These are phyloP conservation scores for Xylariomycetidae sp. DNA, from an alignment of 2,329 filamentous ascomycete species.

Conservation along the genomic window DNA sequence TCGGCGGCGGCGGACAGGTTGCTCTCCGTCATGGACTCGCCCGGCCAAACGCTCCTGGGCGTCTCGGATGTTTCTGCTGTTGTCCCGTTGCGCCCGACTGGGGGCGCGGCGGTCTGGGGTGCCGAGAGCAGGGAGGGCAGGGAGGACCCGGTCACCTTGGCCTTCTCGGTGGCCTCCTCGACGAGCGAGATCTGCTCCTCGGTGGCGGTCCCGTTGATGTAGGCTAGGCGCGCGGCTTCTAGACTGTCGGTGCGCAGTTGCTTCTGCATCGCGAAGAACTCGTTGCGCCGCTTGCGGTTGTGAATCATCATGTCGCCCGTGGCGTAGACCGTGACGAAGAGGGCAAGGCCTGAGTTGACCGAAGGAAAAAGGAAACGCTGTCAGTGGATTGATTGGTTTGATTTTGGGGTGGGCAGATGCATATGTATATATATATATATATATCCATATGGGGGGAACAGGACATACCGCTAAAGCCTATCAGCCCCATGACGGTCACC, in stretches of 20 bases:
- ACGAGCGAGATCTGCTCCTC: constrained; percentile 53
- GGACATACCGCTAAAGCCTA: constrained; percentile 51
- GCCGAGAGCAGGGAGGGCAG: constrained; percentile 48
- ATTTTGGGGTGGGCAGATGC: neutral
- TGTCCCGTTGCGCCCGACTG: constrained; percentile 27
- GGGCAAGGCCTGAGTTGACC: constrained; percentile 42
- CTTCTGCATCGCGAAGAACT: constrained; percentile 54
- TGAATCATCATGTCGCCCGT: constrained; percentile 58
- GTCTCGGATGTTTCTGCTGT: constrained; percentile 27
- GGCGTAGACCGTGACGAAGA: constrained; percentile 54
- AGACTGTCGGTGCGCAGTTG: constrained; percentile 50
- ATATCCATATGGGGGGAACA: constrained; percentile 1
- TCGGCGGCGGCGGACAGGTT: constrained; percentile 13
- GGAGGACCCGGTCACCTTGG: constrained; percentile 39
- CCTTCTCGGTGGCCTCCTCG: constrained; percentile 50
- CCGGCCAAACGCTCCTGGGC: constrained; percentile 19
- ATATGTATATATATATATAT: neutral
- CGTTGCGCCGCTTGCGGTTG: constrained; percentile 55
- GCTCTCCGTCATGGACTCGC: constrained; percentile 16
- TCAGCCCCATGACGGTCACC: constrained; percentile 48
- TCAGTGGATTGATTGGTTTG: neutral
- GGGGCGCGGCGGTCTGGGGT: constrained; percentile 25
- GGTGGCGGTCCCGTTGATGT: constrained; percentile 53
- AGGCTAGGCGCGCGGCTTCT: constrained; percentile 53
- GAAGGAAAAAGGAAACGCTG: neutral